Percentiles rank a stretch among this genome's conserved stretches.
These are phyloP conservation scores for Parastagonospora nodorum DNA, from an alignment of 2,329 filamentous ascomycete species.

Conservation along the genomic window DNA sequence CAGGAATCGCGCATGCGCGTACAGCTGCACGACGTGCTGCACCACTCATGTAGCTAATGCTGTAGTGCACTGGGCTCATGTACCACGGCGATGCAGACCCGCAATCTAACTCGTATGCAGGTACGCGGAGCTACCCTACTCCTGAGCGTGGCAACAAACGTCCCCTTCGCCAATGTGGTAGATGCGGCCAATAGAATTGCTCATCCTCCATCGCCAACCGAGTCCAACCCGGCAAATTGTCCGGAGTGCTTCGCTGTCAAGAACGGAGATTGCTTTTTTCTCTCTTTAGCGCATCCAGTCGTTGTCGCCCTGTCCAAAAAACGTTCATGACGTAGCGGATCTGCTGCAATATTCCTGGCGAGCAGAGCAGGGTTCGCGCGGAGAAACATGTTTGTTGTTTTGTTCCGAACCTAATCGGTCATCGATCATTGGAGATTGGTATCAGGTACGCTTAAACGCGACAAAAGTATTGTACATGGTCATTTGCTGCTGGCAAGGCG, in stretches of 20 bases:
- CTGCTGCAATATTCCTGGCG: neutral
- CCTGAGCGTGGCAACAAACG: constrained; percentile 12
- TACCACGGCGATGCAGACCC: constrained; percentile 12
- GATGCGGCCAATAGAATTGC: neutral
- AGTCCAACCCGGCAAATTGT: neutral
- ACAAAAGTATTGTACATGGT: neutral
- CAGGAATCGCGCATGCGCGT: constrained; percentile 7
- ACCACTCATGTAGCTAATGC: constrained; percentile 5
- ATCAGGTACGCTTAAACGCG: neutral
- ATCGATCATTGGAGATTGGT: neutral
- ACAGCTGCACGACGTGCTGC: constrained; percentile 7
- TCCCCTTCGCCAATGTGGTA: neutral
- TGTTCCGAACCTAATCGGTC: neutral
- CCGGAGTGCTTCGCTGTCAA: neutral
- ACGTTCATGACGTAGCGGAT: constrained; percentile 1
- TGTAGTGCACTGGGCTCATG: constrained; percentile 1
- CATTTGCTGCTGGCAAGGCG: neutral
- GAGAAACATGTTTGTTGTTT: neutral
- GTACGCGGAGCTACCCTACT: constrained; percentile 29
- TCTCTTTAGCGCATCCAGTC: neutral
- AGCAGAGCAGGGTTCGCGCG: neutral
- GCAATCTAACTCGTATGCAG: constrained; percentile 18
- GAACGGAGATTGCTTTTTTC: neutral
- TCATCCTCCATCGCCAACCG: neutral
- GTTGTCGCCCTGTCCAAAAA: neutral